Conservation (phyloP, 345 rosid species). For the Nasturtium officinale region DNA sequence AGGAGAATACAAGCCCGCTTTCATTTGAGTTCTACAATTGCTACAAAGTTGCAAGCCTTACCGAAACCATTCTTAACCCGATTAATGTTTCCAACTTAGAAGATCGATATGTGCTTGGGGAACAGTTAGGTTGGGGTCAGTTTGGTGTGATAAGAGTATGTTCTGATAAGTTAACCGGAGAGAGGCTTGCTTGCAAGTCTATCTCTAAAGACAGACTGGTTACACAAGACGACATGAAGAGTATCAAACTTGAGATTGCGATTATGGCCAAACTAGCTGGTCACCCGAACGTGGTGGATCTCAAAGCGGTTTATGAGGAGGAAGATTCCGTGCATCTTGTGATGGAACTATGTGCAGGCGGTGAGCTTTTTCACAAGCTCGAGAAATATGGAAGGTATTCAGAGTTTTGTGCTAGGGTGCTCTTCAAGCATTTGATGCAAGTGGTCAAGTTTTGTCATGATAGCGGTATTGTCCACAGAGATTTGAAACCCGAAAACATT, state of each 20-base stretch:
- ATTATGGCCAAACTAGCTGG: slow-evolving; percentile 64
- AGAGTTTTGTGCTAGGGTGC: slow-evolving; percentile 55
- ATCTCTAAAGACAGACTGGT: slow-evolving; percentile 62
- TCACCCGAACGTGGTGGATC: slow-evolving; percentile 65
- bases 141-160: slow-evolving; percentile 79
- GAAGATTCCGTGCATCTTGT: slow-evolving; percentile 62
- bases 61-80: slow-evolving; percentile 56
- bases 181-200: slow-evolving; percentile 67
- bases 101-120: slow-evolving; percentile 65
- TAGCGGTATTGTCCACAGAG: slow-evolving; percentile 73
- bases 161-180: slow-evolving; percentile 58
- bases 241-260: slow-evolving; percentile 64
- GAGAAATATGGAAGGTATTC: slow-evolving; percentile 67
- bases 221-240: slow-evolving; percentile 51
- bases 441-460: slow-evolving; percentile 72
- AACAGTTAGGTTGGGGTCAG: slow-evolving; percentile 82
- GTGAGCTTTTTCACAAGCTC: slow-evolving; percentile 68
- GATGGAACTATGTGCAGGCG: slow-evolving; percentile 78
- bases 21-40: slow-evolving; percentile 46
- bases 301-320: slow-evolving; percentile 73
- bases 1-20: slow-evolving; percentile 38
- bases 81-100: slow-evolving; percentile 57
- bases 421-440: slow-evolving; percentile 67
- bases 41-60: slow-evolving; percentile 54
- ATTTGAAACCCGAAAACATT: slow-evolving; percentile 70